Conservation (phyloP, 2,329 filamentous ascomycete genomes). For the Aspergillus sclerotialis region DNA sequence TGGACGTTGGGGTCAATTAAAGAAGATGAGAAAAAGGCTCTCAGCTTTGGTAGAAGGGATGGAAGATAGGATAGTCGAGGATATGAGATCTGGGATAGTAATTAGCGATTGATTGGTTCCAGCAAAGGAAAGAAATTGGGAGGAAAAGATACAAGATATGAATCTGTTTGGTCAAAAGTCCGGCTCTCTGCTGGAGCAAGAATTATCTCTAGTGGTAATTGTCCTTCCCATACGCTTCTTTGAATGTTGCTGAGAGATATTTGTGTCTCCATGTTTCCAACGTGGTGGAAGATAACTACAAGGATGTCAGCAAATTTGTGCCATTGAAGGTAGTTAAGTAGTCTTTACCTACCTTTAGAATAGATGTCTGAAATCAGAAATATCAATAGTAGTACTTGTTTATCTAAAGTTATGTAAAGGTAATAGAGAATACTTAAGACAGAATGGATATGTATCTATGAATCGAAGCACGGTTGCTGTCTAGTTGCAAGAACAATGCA, state of each 20-base stretch:
- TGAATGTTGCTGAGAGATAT: slow-evolving; percentile 26
- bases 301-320: not conserved
- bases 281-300: not conserved
- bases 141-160: slow-evolving; percentile 47
- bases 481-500: too few relatives aligned
- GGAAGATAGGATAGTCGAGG: slow-evolving; percentile 64
- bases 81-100: slow-evolving; percentile 45
- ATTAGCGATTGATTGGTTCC: not conserved
- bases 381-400: too few relatives aligned
- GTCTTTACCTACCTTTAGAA: not conserved
- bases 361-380: too few relatives aligned
- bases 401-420: too few relatives aligned
- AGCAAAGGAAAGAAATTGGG: not conserved
- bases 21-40: slow-evolving; percentile 53
- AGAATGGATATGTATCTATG: not conserved
- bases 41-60: slow-evolving; percentile 55
- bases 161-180: slow-evolving; percentile 52
- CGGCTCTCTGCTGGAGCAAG: slow-evolving; percentile 54
- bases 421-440: too few relatives aligned
- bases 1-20: slow-evolving; percentile 52
- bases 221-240: slow-evolving; percentile 52
- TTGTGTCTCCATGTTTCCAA: slow-evolving; percentile 18
- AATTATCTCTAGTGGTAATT: slow-evolving; percentile 53
- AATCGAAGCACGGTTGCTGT: too few relatives aligned
- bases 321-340: too few relatives aligned